These are phyloP conservation scores for Pichia rugopelliculosa DNA, from an alignment of 805 yeast genomes.

Conservation along the genomic window DNA sequence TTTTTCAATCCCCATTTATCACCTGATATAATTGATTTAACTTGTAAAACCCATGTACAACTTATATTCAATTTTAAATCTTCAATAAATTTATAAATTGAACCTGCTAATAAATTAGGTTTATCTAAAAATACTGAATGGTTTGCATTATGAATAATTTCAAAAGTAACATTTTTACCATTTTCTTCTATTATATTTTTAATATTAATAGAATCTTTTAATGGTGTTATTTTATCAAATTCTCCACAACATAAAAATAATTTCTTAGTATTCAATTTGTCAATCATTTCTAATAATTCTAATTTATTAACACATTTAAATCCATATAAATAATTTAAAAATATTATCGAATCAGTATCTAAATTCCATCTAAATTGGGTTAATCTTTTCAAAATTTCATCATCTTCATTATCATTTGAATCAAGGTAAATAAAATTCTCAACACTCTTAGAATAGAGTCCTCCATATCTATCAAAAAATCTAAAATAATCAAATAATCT, in stretches of 20 bases:
- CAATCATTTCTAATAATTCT: constrained; percentile 38
- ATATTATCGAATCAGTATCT: constrained; percentile 47
- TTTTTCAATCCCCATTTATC: constrained; percentile 78
- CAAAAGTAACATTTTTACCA: constrained; percentile 28
- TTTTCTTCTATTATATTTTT: constrained; percentile 13
- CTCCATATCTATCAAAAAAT: constrained; percentile 53
- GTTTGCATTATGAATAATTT: constrained; percentile 45
- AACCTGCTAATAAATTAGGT: constrained; percentile 59
- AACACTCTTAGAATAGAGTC: constrained; percentile 55
- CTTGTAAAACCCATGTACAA: constrained; percentile 63
- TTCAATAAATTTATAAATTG: constrained; percentile 50
- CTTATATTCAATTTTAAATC: constrained; percentile 43
- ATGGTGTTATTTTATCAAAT: constrained; percentile 48
- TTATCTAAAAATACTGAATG: constrained; percentile 58
- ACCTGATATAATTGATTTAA: constrained; percentile 54
- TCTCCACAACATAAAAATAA: constrained; percentile 52
- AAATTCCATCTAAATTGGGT: constrained; percentile 67
- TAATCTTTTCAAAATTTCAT: constrained; percentile 33
- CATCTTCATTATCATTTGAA: constrained; percentile 6
- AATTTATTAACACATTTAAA: constrained; percentile 35
- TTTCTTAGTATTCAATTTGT: constrained; percentile 33
- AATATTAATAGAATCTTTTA: constrained; percentile 9
- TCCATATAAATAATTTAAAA: constrained; percentile 48
- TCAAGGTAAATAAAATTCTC: constrained; percentile 38
- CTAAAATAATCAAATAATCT: constrained; percentile 48